A percentile compares a stretch with the other conserved stretches of the same genome.
Conservation (phyloP, 139 green algal species). For the Micractinium sp. region DNA sequence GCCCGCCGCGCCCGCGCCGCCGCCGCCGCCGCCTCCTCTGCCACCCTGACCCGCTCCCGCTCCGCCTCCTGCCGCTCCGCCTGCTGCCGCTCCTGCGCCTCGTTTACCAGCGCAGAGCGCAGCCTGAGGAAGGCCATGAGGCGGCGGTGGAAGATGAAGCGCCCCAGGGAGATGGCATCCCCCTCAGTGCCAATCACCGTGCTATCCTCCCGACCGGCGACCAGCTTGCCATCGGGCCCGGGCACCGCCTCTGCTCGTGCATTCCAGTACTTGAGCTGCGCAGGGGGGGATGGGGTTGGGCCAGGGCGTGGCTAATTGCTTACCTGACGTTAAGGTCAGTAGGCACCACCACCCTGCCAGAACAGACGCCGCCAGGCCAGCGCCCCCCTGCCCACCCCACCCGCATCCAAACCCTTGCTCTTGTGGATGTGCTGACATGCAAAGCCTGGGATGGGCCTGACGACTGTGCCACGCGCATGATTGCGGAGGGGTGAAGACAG, state of each 20-base stretch:
- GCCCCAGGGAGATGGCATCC: not conserved
- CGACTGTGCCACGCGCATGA: not conserved
- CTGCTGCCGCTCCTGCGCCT: not conserved
- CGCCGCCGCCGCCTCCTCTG: not conserved
- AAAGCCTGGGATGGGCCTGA: not conserved
- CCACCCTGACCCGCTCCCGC: not conserved
- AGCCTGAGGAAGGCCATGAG: not conserved
- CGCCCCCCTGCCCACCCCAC: too few species aligned
- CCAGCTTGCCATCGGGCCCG: not conserved
- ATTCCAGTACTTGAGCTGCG: slow-evolving; percentile 24
- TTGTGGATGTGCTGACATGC: not conserved
- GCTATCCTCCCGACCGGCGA: not conserved
- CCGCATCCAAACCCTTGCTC: too few species aligned
- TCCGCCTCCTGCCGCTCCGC: not conserved
- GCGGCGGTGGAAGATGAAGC: slow-evolving; percentile 4
- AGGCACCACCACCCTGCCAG: too few species aligned
- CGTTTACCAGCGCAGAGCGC: not conserved
- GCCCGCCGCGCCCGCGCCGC: too few species aligned
- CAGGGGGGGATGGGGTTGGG: not conserved
- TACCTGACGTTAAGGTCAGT: too few species aligned
- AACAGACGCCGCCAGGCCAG: too few species aligned
- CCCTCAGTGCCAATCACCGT: not conserved
- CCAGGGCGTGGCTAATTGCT: not conserved
- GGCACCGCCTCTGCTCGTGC: not conserved
- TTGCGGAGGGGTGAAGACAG: not conserved